Percentiles rank a stretch among this genome's conserved stretches.
These are phyloP conservation scores for Sporisorium sorghi DNA, from an alignment of 1,284 basidiomycete genomes.

Conservation along the genomic window DNA sequence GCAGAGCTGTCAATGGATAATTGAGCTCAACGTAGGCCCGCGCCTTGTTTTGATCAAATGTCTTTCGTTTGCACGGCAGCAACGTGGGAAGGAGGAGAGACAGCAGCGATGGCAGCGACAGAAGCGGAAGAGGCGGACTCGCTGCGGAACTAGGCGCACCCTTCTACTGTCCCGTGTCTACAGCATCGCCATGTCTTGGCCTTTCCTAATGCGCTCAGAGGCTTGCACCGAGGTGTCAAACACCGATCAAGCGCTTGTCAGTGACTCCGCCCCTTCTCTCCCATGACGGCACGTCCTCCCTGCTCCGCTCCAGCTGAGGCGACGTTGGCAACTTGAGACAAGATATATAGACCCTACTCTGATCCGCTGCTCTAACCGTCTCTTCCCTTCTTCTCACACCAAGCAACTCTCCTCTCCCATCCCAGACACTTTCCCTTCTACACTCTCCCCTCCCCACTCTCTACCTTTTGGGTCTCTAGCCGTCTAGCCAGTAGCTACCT, in stretches of 20 bases:
- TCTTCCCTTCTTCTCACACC: conserved; percentile 13
- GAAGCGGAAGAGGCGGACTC: neutral
- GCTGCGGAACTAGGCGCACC: neutral
- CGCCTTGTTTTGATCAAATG: neutral
- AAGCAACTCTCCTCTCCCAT: conserved; percentile 38
- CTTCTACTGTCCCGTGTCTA: neutral
- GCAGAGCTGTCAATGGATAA: neutral
- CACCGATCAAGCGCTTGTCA: conserved; percentile 4
- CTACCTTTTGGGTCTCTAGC: conserved; percentile 10
- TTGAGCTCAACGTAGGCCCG: neutral
- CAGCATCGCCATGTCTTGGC: neutral
- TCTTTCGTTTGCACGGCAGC: neutral
- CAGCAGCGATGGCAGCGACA: neutral
- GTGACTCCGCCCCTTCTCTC: neutral
- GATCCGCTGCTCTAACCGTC: conserved; percentile 2
- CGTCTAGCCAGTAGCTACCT: conserved; percentile 42
- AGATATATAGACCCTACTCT: conserved; percentile 16
- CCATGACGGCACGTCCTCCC: neutral
- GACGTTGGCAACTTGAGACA: neutral
- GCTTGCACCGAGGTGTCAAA: neutral
- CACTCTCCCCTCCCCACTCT: conserved; percentile 11
- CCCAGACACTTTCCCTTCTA: conserved; percentile 5
- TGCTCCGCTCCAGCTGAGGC: neutral
- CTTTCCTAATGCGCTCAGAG: conserved; percentile 1
- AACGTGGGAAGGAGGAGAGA: neutral